Conservation (phyloP, 169 alveolate species). For the Pseudocohnilembus persalinus region DNA sequence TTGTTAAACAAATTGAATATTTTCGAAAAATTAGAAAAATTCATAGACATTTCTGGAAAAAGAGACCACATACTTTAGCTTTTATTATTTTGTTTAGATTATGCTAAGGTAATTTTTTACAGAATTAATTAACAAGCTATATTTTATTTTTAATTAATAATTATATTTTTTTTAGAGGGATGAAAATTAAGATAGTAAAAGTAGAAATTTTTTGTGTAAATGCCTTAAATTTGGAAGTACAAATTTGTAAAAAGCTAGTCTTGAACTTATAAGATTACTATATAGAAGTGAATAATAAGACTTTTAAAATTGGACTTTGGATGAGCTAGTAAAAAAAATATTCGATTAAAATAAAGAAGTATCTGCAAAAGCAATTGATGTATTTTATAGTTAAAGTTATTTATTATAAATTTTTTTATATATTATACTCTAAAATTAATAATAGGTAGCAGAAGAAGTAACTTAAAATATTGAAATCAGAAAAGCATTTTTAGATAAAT, state of each 20-base stretch:
- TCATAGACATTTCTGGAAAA: constrained; percentile 18
- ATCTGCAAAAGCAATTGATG: constrained; percentile 23
- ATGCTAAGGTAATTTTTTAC: constrained; percentile 18
- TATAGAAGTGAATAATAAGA: constrained; percentile 45
- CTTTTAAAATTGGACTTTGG: constrained; percentile 41
- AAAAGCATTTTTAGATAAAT: constrained; percentile 25
- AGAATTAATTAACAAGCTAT: too few relatives aligned
- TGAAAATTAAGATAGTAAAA: not conserved
- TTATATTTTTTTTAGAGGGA: too few relatives aligned
- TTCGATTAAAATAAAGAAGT: constrained; percentile 20
- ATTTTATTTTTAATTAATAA: too few relatives aligned
- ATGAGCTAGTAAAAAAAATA: constrained; percentile 13
- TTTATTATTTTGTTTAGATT: constrained; percentile 39
- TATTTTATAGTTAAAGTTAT: too few relatives aligned
- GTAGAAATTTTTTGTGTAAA: constrained; percentile 23
- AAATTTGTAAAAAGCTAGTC: constrained; percentile 19
- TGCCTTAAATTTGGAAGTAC: constrained; percentile 33
- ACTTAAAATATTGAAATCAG: constrained; percentile 21
- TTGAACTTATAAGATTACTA: constrained; percentile 42
- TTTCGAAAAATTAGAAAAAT: constrained; percentile 9
- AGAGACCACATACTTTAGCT: constrained; percentile 40
- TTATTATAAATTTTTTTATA: too few relatives aligned
- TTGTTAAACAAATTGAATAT: constrained; percentile 29
- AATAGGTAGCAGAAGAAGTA: constrained; percentile 42
- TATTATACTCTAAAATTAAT: too few relatives aligned